Evolutionary conservation across 23 red algal species (phyloP), one percentile per base, ranked within the genome.

Genomic region (Agarophyton chilense): DNA sequence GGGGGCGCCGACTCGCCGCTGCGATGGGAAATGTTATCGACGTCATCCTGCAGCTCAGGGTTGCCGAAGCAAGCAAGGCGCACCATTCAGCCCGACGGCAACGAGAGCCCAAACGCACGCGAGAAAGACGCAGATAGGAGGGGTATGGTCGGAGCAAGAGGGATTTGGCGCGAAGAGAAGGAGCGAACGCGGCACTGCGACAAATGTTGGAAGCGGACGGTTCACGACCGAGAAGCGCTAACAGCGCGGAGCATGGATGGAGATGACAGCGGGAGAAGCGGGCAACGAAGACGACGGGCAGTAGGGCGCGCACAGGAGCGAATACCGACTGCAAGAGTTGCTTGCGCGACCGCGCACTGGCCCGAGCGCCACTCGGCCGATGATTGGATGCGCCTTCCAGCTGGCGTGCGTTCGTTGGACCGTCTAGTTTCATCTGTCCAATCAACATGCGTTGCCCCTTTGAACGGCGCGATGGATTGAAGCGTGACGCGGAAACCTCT

Each of bases 31-130:
- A 46, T 21, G 73, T 61, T 73, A 41, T 71, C 88, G 9, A 52
- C 47, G 50, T 80, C 86, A 63, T 90, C 75, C 52, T 53, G 54
- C 29, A 28, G 21, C 29, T 32, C 29, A n/a, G 13, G 10, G 28
- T 16, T 50, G 58, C 76, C 88, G 44, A 91, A 80, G 44, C 61
- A 80, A 31, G 77, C 55, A 16, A 79, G 44, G 29, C 64, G 54
- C 52, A 64, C 88, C 88, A 82, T 82, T 6, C 8, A 35, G 21
- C 34, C 18, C 38, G 65, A 24, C 45, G 51, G 29, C 8, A 26
- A 40, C 32, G 36, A 38, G 36, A 7, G 56, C 56, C 26, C 56
- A 4, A 17, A 8, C 26, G 72, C 14, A 50, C 13, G 12, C 14
- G 43, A 50, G 17, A 78, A 52, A 21, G 12, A 78, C 34, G 72